phyloP scores from a whole-genome alignment of 192 early-diverging fungal species.

The Coemansia sp. region DNA sequence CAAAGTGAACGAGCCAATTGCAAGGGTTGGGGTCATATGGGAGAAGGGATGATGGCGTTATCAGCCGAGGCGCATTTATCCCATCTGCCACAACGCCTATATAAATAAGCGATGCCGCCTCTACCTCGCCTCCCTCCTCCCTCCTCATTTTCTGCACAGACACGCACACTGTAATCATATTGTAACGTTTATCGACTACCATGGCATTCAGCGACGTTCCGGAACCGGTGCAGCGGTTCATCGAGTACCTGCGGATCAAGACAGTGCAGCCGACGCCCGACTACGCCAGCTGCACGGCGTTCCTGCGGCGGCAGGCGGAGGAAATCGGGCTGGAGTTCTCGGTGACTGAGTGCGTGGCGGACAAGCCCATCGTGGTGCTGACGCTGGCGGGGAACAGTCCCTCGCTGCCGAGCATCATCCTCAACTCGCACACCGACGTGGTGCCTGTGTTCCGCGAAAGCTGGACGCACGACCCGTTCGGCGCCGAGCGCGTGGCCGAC shows the following conservation, averaged over 20 bases:
- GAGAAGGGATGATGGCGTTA: too few relatives aligned
- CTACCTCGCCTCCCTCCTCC: background rate
- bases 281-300: slow-evolving; percentile 62
- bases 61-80: too few relatives aligned
- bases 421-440: slow-evolving; percentile 89
- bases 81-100: background rate
- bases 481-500: slow-evolving; percentile 57
- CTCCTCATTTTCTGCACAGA: background rate
- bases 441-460: slow-evolving; percentile 78
- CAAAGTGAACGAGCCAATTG: too few relatives aligned
- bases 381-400: slow-evolving; percentile 65
- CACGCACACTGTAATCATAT: too few relatives aligned
- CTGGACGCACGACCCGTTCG: slow-evolving; percentile 80
- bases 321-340: slow-evolving; percentile 65
- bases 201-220: background rate
- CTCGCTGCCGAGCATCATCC: slow-evolving; percentile 58
- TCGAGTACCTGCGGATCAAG: slow-evolving; percentile 80
- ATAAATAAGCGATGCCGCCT: background rate
- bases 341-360: slow-evolving; percentile 55
- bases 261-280: slow-evolving; percentile 84
- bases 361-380: slow-evolving; percentile 72
- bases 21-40: too few relatives aligned
- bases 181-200: background rate
- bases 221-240: slow-evolving; percentile 56
- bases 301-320: slow-evolving; percentile 63